Conservation (phyloP, 2,329 filamentous ascomycete species). For the Hysterium pulicare region DNA sequence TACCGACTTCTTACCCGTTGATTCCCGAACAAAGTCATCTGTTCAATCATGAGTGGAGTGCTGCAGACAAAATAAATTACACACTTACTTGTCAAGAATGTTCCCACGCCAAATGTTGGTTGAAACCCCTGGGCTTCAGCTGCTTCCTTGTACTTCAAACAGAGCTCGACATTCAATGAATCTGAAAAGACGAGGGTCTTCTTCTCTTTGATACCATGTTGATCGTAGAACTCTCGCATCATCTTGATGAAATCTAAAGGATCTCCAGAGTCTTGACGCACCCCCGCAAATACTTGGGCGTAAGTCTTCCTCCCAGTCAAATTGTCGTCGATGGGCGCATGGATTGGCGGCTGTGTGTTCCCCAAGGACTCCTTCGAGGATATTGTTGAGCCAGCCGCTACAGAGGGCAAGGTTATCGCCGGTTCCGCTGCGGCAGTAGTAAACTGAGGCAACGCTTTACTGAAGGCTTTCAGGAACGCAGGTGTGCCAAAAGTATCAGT, state of each 20-base stretch:
- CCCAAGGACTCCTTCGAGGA: conserved; percentile 36
- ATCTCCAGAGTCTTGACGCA: conserved; percentile 88
- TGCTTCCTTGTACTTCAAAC: conserved; percentile 82
- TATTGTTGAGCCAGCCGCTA: conserved; percentile 43
- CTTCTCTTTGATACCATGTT: conserved; percentile 68
- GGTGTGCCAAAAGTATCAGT: conserved; percentile 96
- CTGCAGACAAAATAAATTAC: conserved; percentile 1
- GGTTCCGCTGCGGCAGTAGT: conserved; percentile 41
- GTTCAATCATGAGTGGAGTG: conserved; percentile 13
- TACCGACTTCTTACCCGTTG: conserved; percentile 75
- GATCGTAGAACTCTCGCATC: conserved; percentile 78
- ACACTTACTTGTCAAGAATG: conserved; percentile 75
- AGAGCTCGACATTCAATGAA: conserved; percentile 85
- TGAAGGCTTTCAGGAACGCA: conserved; percentile 82
- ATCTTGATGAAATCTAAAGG: conserved; percentile 73
- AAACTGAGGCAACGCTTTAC: conserved; percentile 56
- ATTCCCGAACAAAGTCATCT: conserved; percentile 78
- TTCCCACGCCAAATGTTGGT: conserved; percentile 90
- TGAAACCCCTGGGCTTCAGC: conserved; percentile 78
- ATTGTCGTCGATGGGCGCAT: conserved; percentile 38
- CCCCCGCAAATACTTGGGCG: conserved; percentile 76
- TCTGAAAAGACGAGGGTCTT: conserved; percentile 96
- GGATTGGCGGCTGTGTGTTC: conserved; percentile 41
- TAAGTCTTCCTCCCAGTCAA: conserved; percentile 58
- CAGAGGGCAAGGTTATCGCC: conserved; percentile 39